Evolutionary conservation across 805 yeast genomes (phyloP).

Genomic region (Barnettozyma botsteinii): DNA sequence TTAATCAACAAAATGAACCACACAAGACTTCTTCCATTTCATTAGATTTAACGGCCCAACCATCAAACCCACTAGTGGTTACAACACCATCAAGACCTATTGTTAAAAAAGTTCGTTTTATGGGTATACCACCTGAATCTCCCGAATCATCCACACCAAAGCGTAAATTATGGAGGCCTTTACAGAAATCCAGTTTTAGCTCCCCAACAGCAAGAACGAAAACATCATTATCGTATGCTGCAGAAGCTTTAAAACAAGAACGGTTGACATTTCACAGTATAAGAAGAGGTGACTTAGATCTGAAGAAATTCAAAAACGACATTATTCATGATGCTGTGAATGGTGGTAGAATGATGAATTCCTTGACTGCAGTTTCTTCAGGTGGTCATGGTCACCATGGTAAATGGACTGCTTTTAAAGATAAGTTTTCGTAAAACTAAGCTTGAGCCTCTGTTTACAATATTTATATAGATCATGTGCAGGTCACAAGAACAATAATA

Average conservation of each 20-base stretch:
- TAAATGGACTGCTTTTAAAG: conserved; percentile 8
- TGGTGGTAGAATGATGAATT: conserved; percentile 7
- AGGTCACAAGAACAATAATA: too few species aligned
- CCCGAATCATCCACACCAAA: conserved; percentile 16
- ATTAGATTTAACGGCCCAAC: too few species aligned
- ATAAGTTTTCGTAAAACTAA: conserved; percentile 2
- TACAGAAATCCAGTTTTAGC: conserved; percentile 1
- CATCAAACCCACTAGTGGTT: too few species aligned
- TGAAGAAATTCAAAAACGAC: conserved; percentile 15
- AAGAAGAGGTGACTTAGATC: conserved; percentile 21
- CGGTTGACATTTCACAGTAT: conserved; percentile 20
- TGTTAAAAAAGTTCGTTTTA: conserved; percentile 24
- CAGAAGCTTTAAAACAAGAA: conserved; percentile 24
- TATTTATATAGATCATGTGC: not conserved
- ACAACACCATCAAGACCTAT: conserved; percentile 1
- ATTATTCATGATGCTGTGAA: conserved; percentile 1
- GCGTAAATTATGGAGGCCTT: conserved; percentile 3
- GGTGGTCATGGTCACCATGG: not conserved
- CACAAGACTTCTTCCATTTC: too few species aligned
- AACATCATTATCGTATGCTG: conserved; percentile 17
- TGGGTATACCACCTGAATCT: conserved; percentile 20
- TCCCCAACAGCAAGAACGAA: conserved; percentile 3
- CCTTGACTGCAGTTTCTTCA: conserved; percentile 2
- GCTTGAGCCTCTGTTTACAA: not conserved
- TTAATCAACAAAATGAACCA: too few species aligned